Percentiles rank a stretch among this genome's conserved stretches.
These are phyloP conservation scores for Curvularia lunata DNA, from an alignment of 2,329 filamentous ascomycete genomes.

Conservation along the genomic window DNA sequence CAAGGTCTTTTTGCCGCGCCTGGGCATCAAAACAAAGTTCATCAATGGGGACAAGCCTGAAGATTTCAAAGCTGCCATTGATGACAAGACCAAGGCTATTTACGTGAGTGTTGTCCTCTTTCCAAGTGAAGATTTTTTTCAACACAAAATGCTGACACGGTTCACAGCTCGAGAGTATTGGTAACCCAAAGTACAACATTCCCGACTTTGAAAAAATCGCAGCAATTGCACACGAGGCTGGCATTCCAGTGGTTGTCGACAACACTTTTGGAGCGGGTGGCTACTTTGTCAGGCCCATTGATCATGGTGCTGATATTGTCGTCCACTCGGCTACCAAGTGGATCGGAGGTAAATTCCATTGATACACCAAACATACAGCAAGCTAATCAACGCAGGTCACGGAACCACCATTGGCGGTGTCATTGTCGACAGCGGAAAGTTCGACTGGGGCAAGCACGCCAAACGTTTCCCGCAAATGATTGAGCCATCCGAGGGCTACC, in stretches of 20 bases:
- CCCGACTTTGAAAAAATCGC: slow-evolving; percentile 89
- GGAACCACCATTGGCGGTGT: slow-evolving; percentile 90
- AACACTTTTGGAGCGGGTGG: slow-evolving; percentile 96
- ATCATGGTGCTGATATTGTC: slow-evolving; percentile 90
- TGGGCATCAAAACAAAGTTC: slow-evolving; percentile 89
- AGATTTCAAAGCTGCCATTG: slow-evolving; percentile 81
- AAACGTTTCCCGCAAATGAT: slow-evolving; percentile 91
- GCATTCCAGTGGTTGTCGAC: slow-evolving; percentile 69
- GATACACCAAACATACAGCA: background rate
- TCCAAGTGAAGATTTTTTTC: background rate
- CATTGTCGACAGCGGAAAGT: slow-evolving; percentile 86
- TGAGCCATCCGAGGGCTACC: slow-evolving; percentile 87
- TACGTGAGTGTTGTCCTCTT: slow-evolving; percentile 61
- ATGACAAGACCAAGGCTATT: slow-evolving; percentile 90
- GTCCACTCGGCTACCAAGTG: slow-evolving; percentile 96
- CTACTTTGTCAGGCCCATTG: slow-evolving; percentile 84
- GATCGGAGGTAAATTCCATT: slow-evolving; percentile 71
- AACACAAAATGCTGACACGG: background rate
- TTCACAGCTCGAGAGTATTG: slow-evolving; percentile 72
- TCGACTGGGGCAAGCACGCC: slow-evolving; percentile 87
- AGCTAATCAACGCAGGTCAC: slow-evolving; percentile 56
- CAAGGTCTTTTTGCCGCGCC: slow-evolving; percentile 85
- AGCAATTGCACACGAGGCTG: slow-evolving; percentile 74
- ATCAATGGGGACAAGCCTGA: slow-evolving; percentile 79
- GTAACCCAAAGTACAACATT: slow-evolving; percentile 92